phyloP scores from a whole-genome alignment of 306 rosid species.

The Morella rubra region DNA sequence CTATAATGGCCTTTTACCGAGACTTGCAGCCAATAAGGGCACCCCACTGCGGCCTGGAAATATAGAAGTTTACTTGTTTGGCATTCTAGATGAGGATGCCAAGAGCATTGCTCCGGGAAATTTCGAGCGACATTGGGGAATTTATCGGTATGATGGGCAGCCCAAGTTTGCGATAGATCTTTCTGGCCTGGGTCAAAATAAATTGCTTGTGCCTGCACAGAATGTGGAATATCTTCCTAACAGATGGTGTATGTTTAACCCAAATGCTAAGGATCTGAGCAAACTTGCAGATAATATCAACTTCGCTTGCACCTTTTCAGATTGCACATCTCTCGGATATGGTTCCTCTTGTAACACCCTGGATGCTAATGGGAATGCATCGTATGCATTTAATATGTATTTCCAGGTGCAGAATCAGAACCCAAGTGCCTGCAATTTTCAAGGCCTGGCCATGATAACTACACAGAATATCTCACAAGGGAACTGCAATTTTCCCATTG shows the following conservation, averaged over 20 bases:
- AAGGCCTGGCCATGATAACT: slow-evolving; percentile 69
- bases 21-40: slow-evolving; percentile 71
- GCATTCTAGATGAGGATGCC: slow-evolving; percentile 81
- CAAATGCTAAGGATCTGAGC: slow-evolving; percentile 78
- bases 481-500: slow-evolving; percentile 69
- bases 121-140: slow-evolving; percentile 98
- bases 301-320: slow-evolving; percentile 73
- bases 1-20: slow-evolving; percentile 74
- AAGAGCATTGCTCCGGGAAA: slow-evolving; percentile 86
- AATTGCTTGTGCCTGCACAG: slow-evolving; percentile 57
- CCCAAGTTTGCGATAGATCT: slow-evolving; percentile 76
- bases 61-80: slow-evolving; percentile 85
- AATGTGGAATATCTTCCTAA: slow-evolving; percentile 62
- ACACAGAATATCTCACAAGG: slow-evolving; percentile 70
- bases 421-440: slow-evolving; percentile 65
- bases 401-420: slow-evolving; percentile 82
- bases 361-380: slow-evolving; percentile 86
- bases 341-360: slow-evolving; percentile 87
- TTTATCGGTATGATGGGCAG: slow-evolving; percentile 82
- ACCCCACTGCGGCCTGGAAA: slow-evolving; percentile 77
- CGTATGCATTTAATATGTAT: slow-evolving; percentile 91
- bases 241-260: slow-evolving; percentile 81
- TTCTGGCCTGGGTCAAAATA: slow-evolving; percentile 78
- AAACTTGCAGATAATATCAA: slow-evolving; percentile 74
- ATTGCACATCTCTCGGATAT: slow-evolving; percentile 88